phyloP scores from a whole-genome alignment of 805 yeast species.

The Candida orba region DNA sequence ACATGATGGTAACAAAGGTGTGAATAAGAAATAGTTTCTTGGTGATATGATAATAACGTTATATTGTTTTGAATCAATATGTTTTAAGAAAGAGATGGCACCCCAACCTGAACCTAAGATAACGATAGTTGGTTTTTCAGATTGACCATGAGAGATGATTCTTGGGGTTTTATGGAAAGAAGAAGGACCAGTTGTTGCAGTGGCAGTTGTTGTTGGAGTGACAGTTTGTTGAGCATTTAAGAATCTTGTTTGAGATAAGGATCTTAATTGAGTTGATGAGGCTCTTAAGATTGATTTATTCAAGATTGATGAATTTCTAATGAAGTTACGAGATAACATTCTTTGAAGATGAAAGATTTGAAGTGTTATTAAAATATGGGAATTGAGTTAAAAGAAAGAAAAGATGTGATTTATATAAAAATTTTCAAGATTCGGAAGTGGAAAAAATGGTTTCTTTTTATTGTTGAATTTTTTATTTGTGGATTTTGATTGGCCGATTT shows the following conservation, averaged over 20 bases:
- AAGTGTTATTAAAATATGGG: too few species aligned
- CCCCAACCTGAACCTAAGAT: slow-evolving; percentile 95
- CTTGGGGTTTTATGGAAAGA: slow-evolving; percentile 34
- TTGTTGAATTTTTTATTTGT: too few species aligned
- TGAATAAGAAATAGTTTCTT: slow-evolving; percentile 89
- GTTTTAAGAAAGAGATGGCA: slow-evolving; percentile 74
- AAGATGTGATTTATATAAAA: too few species aligned
- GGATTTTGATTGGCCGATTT: too few species aligned
- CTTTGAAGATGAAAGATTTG: too few species aligned
- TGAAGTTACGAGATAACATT: too few species aligned
- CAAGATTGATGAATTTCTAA: background rate
- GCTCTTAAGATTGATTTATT: background rate
- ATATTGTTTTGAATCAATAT: slow-evolving; percentile 78
- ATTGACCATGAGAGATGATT: slow-evolving; percentile 24
- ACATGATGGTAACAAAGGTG: slow-evolving; percentile 91
- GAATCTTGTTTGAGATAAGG: slow-evolving; percentile 2
- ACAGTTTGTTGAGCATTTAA: slow-evolving; percentile 1
- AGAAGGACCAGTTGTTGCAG: slow-evolving; percentile 27
- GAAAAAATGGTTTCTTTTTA: too few species aligned
- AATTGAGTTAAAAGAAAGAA: too few species aligned
- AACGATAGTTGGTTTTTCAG: slow-evolving; percentile 40
- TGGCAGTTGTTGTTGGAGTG: slow-evolving; percentile 16
- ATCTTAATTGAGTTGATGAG: slow-evolving; percentile 3
- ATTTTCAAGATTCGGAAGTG: too few species aligned
- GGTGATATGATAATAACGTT: slow-evolving; percentile 90